Percentiles rank a stretch among this genome's conserved stretches.
Conservation (phyloP, 2,329 filamentous ascomycete species). For the Penicillium sp. region DNA sequence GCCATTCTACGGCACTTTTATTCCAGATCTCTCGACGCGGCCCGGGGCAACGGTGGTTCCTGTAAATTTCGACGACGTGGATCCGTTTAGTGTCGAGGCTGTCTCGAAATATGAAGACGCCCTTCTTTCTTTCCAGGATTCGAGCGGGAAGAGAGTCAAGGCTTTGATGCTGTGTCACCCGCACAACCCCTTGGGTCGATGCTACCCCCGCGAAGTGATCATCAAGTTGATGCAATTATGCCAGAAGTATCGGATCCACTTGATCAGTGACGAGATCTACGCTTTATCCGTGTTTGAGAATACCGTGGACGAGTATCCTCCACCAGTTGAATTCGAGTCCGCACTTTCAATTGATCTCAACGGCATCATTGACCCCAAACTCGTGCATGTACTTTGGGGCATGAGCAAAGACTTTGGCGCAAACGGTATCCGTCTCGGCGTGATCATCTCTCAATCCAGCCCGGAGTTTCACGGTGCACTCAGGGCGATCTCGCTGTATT, state of each 20-base stretch:
- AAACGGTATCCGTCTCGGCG: conserved; percentile 59
- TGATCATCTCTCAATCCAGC: conserved; percentile 55
- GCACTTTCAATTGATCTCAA: conserved; percentile 49
- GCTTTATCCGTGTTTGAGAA: conserved; percentile 58
- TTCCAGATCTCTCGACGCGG: conserved; percentile 51
- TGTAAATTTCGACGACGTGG: conserved; percentile 50
- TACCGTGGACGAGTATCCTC: conserved; percentile 32
- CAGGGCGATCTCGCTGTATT: conserved; percentile 49
- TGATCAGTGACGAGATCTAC: conserved; percentile 64
- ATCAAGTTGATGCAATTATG: conserved; percentile 54
- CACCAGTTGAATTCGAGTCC: conserved; percentile 50
- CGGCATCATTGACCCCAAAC: conserved; percentile 52
- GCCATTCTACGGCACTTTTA: conserved; percentile 54
- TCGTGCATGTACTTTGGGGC: conserved; percentile 57
- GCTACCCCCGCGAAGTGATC: conserved; percentile 49
- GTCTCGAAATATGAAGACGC: conserved; percentile 53
- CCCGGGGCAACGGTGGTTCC: conserved; percentile 49
- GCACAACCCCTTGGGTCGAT: conserved; percentile 57
- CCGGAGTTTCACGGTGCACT: conserved; percentile 46
- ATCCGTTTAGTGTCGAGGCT: conserved; percentile 48
- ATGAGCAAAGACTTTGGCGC: conserved; percentile 59
- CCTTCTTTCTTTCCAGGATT: conserved; percentile 41
- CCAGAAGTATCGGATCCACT: conserved; percentile 54
- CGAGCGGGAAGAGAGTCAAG: conserved; percentile 47
- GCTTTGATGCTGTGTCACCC: conserved; percentile 56